A percentile compares a stretch with the other conserved stretches of the same genome.
These are phyloP conservation scores for Cyclotella cryptica DNA, from an alignment of 108 stramenopile genomes.

Conservation along the genomic window DNA sequence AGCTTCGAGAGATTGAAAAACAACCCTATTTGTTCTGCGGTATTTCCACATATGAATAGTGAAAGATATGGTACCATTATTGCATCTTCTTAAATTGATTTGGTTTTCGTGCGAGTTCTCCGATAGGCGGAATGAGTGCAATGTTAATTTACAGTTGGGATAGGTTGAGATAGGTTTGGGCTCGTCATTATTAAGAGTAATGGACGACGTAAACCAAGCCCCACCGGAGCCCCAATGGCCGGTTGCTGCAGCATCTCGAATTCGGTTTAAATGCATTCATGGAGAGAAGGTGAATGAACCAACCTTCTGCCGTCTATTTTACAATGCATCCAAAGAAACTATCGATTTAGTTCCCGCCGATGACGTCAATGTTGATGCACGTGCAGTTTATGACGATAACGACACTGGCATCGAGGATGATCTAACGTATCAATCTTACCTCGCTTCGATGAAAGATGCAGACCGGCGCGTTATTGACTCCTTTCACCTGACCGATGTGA, in stretches of 20 bases:
- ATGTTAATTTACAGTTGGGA: too few relatives aligned
- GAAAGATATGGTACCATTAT: too few relatives aligned
- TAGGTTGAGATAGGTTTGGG: too few relatives aligned
- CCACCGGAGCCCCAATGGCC: conserved; percentile 12
- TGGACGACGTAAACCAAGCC: too few relatives aligned
- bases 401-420: conserved; percentile 1
- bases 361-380: neutral
- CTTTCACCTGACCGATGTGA: conserved; percentile 38
- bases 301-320: conserved; percentile 27
- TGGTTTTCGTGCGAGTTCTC: too few relatives aligned
- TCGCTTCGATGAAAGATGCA: conserved; percentile 8
- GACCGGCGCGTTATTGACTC: conserved; percentile 10
- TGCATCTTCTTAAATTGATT: too few relatives aligned
- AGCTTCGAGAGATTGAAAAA: too few relatives aligned
- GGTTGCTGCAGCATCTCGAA: conserved; percentile 24
- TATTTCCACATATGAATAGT: too few relatives aligned
- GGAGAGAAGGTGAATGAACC: neutral
- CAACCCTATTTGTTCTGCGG: too few relatives aligned
- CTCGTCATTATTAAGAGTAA: too few relatives aligned
- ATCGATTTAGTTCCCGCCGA: conserved; percentile 24
- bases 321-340: conserved; percentile 11
- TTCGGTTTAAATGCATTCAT: conserved; percentile 1
- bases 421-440: conserved; percentile 29
- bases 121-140: too few relatives aligned
- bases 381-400: conserved; percentile 10